Percentiles rank a stretch among this genome's conserved stretches.
These are phyloP conservation scores for Xylariaceae sp. DNA, from an alignment of 2,329 filamentous ascomycete genomes.

Conservation along the genomic window DNA sequence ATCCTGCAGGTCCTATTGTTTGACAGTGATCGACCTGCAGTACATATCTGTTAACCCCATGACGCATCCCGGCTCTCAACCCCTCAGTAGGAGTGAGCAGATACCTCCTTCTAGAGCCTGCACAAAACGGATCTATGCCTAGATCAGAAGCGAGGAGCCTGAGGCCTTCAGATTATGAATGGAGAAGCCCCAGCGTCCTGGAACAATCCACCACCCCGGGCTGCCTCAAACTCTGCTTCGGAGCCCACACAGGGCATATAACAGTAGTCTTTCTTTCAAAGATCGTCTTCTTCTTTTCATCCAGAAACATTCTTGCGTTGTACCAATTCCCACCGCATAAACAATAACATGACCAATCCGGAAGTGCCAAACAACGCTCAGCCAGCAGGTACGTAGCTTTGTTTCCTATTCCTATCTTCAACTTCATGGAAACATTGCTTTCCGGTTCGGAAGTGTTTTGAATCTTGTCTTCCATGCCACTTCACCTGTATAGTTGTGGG, in stretches of 20 bases:
- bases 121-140: background rate
- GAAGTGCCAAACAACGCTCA: conserved; percentile 16
- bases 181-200: no score
- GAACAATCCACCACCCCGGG: conserved; percentile 6
- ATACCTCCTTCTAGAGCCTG: background rate
- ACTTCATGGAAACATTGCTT: conserved; percentile 15
- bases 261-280: conserved; percentile 11
- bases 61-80: no score
- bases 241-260: conserved; percentile 13
- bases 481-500: background rate
- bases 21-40: no score
- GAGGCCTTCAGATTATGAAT: no score
- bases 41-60: no score
- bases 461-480: conserved; percentile 5
- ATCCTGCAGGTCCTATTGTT: no score
- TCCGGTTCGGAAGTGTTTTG: conserved; percentile 15
- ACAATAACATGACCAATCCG: conserved; percentile 17
- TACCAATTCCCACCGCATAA: conserved; percentile 8
- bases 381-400: conserved; percentile 19
- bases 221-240: conserved; percentile 13
- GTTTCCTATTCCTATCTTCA: conserved; percentile 6
- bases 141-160: no score
- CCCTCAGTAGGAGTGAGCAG: no score
- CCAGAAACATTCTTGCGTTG: conserved; percentile 17
- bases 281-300: conserved; percentile 14